Evolutionary conservation across 1,284 basidiomycete species (phyloP), one percentile per base, ranked within the genome.

Genomic region (Sanghuangporus sanghuang): DNA sequence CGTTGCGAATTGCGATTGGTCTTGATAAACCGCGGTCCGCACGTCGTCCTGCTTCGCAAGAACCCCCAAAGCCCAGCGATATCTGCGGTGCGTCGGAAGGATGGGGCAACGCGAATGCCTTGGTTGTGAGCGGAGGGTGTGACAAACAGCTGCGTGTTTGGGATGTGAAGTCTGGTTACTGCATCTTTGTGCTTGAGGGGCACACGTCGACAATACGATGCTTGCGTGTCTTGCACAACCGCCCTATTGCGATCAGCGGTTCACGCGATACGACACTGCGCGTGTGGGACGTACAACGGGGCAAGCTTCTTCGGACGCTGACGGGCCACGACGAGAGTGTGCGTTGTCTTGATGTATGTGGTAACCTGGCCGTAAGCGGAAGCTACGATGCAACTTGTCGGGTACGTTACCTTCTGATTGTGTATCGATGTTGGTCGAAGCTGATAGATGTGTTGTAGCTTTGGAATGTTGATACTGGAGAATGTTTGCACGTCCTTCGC

Each of bases 131-230:
- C 64, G 95, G 93, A 1, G 95, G 94, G 6, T 97, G 95, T 70
- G 96, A 98, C 73, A 89, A 95, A 70, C 85, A 86, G 58, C 79
- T 98, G 16, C 82, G 90, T 40, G 93, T 98, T 0, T 99, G 96
- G 96, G 94, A 98, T 72, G 82, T 93, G 36, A 80, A 83, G 57
- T 89, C 90, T 6, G 95, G 93, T 89, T 93, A 72, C 67, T 95
- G 92, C 71, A 82, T 95, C 35, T 90, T 94, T 72, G 79, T 87
- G 7, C 81, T 99, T 16, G 79, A 81, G 4, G 96, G 95, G 0
- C 96, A 98, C 75, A 87, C 87, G 0, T 93, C 94, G 0, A 98
- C 96, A 0, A 91, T 98, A 63, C 87, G 96, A 36, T 98, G 95
- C 73, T 80, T 98, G 64, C 92, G 92, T 69, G 90, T 96, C 14